Evolutionary conservation across 257 asterid species (phyloP).

Genomic region (Ajuga chamaepitys): DNA sequence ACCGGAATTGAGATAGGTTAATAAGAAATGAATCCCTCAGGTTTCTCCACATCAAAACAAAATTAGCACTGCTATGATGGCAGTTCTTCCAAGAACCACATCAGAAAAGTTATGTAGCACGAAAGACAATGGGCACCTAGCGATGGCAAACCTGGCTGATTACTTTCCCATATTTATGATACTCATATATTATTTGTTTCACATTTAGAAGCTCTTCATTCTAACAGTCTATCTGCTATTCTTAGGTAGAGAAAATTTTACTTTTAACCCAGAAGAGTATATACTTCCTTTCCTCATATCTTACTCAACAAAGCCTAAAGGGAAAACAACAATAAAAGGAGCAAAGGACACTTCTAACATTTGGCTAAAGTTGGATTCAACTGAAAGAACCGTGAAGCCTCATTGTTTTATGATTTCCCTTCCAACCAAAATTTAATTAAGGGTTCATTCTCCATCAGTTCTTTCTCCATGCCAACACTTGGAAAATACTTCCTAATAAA

Average conservation of each 20-base stretch:
- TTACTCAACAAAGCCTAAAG: not conserved
- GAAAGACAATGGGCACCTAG: not conserved
- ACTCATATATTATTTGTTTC: not conserved
- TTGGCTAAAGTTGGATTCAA: not conserved
- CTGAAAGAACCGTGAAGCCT: not conserved
- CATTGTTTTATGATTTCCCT: not conserved
- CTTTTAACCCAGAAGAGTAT: not conserved
- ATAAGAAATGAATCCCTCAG: not conserved
- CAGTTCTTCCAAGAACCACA: conserved; percentile 16
- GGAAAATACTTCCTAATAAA: not conserved
- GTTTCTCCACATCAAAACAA: conserved; percentile 2
- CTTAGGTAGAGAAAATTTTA: not conserved
- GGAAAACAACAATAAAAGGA: not conserved
- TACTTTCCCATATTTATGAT: not conserved
- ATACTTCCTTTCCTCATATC: not conserved
- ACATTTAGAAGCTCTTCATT: not conserved
- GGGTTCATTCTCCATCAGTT: not conserved
- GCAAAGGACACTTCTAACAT: not conserved
- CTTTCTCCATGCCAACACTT: not conserved
- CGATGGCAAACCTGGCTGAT: not conserved
- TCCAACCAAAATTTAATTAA: too few relatives aligned
- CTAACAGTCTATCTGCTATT: not conserved
- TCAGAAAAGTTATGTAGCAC: conserved; percentile 6
- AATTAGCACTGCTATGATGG: conserved; percentile 2
- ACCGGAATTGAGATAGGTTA: conserved; percentile 9